Evolutionary conservation across 441 rosid genomes (phyloP).

Genomic region (Oxalis stricta): DNA sequence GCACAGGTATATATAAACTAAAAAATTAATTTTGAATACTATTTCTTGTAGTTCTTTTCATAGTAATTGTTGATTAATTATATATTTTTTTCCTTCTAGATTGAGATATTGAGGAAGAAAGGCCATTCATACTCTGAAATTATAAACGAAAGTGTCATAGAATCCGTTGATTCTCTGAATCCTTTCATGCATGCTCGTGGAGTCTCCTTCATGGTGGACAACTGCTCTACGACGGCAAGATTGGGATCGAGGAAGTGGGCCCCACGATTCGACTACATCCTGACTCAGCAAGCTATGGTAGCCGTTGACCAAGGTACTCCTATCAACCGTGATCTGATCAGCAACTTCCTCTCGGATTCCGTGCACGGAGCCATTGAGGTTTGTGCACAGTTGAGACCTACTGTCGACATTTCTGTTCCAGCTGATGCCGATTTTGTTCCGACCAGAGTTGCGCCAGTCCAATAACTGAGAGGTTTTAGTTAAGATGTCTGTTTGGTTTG

Average conservation of each 20-base stretch:
- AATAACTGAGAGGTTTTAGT: constrained; percentile 13
- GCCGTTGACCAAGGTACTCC: constrained; percentile 51
- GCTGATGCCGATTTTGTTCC: constrained; percentile 85
- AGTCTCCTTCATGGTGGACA: constrained; percentile 94
- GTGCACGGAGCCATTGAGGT: constrained; percentile 87
- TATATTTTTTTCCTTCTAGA: constrained; percentile 26
- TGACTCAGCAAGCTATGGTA: constrained; percentile 76
- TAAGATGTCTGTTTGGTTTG: too few relatives aligned
- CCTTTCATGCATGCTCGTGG: constrained; percentile 96
- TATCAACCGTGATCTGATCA: constrained; percentile 62
- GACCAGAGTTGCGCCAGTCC: constrained; percentile 76
- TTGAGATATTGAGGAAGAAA: constrained; percentile 84
- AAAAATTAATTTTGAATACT: too few relatives aligned
- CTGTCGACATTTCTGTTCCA: constrained; percentile 79
- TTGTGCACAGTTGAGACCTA: constrained; percentile 76
- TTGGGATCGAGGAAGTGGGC: constrained; percentile 95
- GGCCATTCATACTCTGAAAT: constrained; percentile 89
- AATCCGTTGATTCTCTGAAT: constrained; percentile 74
- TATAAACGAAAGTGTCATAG: constrained; percentile 81
- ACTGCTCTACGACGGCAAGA: constrained; percentile 91
- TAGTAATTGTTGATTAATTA: not conserved
- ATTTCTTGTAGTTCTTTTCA: too few relatives aligned
- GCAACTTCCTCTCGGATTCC: constrained; percentile 79
- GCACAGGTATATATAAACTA: constrained; percentile 95
- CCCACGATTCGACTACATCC: constrained; percentile 68